Percentiles rank a stretch among this genome's conserved stretches.
phyloP scores from a whole-genome alignment of 768 basidiomycete species.

The Nevesoporus exiguus region DNA sequence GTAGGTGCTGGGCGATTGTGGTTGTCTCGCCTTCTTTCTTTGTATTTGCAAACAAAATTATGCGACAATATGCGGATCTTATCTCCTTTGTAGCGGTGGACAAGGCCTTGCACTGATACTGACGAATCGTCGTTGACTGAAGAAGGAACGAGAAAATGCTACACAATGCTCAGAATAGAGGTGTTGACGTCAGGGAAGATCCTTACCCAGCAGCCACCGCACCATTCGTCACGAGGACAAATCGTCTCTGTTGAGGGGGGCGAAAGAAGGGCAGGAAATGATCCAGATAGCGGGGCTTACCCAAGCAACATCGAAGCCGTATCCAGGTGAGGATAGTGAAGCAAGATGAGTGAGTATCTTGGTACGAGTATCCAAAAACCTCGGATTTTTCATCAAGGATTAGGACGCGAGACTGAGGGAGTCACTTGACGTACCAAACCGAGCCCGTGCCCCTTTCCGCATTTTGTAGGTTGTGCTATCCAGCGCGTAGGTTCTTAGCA shows the following conservation, averaged over 20 bases:
- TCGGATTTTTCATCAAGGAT: background rate
- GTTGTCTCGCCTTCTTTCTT: constrained; percentile 47
- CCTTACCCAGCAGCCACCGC: constrained; percentile 75
- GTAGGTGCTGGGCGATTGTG: constrained; percentile 58
- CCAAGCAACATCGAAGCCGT: constrained; percentile 71
- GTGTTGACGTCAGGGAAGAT: background rate
- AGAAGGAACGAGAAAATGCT: constrained; percentile 70
- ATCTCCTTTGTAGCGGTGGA: constrained; percentile 65
- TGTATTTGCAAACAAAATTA: constrained; percentile 67
- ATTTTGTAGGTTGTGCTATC: no score
- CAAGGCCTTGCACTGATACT: constrained; percentile 67
- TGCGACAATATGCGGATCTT: constrained; percentile 70
- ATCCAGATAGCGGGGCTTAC: constrained; percentile 32
- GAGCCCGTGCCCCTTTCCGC: no score
- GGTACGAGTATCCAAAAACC: constrained; percentile 75
- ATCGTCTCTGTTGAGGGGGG: constrained; percentile 46
- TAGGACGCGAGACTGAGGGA: background rate
- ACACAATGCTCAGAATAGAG: constrained; percentile 5
- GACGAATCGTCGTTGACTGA: constrained; percentile 72
- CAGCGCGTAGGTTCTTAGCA: no score
- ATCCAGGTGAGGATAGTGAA: constrained; percentile 50
- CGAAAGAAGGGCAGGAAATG: background rate
- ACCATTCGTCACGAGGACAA: constrained; percentile 66
- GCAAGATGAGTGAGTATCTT: constrained; percentile 51
- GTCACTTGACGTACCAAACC: constrained; percentile 45